Evolutionary conservation across 352 stramenopile genomes (phyloP), one percentile per base, ranked within the genome.

Genomic region (Achlya hypogyna): DNA sequence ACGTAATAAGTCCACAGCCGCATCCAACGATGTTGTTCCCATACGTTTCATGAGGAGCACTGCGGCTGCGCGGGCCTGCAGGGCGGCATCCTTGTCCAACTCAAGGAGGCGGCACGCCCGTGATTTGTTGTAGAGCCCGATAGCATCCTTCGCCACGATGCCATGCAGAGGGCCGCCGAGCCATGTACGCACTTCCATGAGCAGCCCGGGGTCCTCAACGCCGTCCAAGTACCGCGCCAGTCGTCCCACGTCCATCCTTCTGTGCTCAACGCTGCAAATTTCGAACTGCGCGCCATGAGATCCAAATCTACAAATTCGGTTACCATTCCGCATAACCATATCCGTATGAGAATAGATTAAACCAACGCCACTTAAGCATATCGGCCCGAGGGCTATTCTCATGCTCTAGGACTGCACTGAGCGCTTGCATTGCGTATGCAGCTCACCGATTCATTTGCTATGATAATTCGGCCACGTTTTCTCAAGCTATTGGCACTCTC

Each of bases 101-200:
- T 64, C 38, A 18, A 31, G 40, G 16, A 64, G 25, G 4, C 18
- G 16, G 40, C 54, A 64, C 22, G 32, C 38, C 29, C 54, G 54
- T 10, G 31, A 38, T 51, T 23, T 47, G 38, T 64, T 64, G 38
- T 64, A 64, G 20, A 64, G 54, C 12, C 18, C 54, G 22, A 64
- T 52, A 34, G 47, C 54, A 23, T 64, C 35, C 20, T 28, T 45
- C 8, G 14, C 38, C 12, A n/a, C 38, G 38, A 45, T 18, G 6
- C 38, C 38, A 45, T 45, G 38, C 2, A 45, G 38, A 18, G 38
- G 38, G 14, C 38, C 38, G n/a, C n/a, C 38, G 2, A 45, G 38
- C 38, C 38, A 45, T 18, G 38, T 18, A n/a, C 38, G 38, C n/a
- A 18, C 38, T 45, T 45, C 38, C 38, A 18, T 10, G n/a, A 45